Base-by-base conservation (phyloP, 768 basidiomycete species). In the Tricholomella constricta region DNA sequence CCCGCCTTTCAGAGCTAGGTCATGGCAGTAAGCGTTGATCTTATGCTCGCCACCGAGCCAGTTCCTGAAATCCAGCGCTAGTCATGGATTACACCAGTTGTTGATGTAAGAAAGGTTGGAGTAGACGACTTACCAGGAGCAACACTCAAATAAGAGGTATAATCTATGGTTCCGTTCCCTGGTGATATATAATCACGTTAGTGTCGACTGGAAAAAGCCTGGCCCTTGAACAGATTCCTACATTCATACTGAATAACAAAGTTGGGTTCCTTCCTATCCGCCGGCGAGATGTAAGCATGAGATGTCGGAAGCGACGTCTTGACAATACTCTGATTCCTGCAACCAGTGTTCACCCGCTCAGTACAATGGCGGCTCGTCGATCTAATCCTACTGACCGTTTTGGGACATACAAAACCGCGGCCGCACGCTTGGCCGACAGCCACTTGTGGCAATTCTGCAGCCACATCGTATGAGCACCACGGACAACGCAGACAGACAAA, bases 41-140 rank as follows among this genome's bases (percentile, higher is more conserved):
- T 79, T 81, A 26, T 79, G 71, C 69, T 96, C 93, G 2, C 94
- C 93, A 1, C 93, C 92, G 11, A 94, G 72, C 78, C 82, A 84
- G 50, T 82, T 68, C 34, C 94, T 82, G 71, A 93, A 94, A 36
- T 88, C 80, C 7, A 94, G 66, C 0, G 92, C 94, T 85, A 46
- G 23, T 6, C 19, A 26, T 46, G 15, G 7, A 19, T 47, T 29
- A 41, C 9, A 15, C n/a, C 56, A 12, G 52, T 27, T 50, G 23
- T 12, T 27, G 26, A 17, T 22, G 11, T 26, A 15, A 17, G 23
- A 1, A 12, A 25, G 26, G 10, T 15, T n/a, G 40, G 6, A 51
- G 36, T n/a, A 9, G 29, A 38, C 6, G 17, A 36, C 45, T 45
- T 26, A 85, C 85, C 85, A 54, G 76, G 61, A 3, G 58, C 62